Base-by-base conservation (phyloP, 768 basidiomycete genomes). In the Hemileccinum impolitum region DNA sequence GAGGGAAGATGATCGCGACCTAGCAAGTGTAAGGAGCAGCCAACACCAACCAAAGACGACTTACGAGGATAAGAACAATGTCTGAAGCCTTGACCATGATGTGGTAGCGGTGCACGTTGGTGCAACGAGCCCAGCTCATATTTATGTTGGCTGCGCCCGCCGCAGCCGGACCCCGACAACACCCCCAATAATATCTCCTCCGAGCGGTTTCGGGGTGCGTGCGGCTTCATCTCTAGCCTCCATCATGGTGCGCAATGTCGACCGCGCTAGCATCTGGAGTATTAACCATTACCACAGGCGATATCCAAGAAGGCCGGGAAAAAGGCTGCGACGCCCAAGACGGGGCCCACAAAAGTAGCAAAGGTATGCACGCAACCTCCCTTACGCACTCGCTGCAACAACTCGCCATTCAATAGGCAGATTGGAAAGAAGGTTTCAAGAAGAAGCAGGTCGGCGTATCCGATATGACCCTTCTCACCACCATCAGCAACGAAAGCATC, bases 351-450 rank as follows among this genome's bases (percentile, higher is more conserved):
- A 18, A 90, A 84, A 67, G 85, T 92, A 26, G 87, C 85, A 23
- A 92, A 92, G 80, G 90, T 90, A 60, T 39, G 55, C 58, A 45
- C 43, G 28, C n/a, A 32, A 28, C 40, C 36, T 21, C 49, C 48
- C n/a, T 43, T 18, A 9, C 28, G 11, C 34, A 51, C 34, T 31
- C 36, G 50, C 54, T 39, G 40, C 47, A 43, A 36, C 18, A 37
- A 57, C 52, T 48, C 40, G 49, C 6, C 18, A 18, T 36, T 25
- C 37, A 40, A 46, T 55, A 98, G 94, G 95, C 95, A 42, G 95
- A 98, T 67, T 99, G 95, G 95, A 95, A 95, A 71, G 95, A 98
- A 64, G 94, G 94, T 5, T 99, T 99, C 79, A 96, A 96, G 85
- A 99, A 97, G 85, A 97, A 97, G 73, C 87, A 91, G 70, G 87